Conservation (phyloP, 768 basidiomycete species). For the Lactarius hengduanensis region DNA sequence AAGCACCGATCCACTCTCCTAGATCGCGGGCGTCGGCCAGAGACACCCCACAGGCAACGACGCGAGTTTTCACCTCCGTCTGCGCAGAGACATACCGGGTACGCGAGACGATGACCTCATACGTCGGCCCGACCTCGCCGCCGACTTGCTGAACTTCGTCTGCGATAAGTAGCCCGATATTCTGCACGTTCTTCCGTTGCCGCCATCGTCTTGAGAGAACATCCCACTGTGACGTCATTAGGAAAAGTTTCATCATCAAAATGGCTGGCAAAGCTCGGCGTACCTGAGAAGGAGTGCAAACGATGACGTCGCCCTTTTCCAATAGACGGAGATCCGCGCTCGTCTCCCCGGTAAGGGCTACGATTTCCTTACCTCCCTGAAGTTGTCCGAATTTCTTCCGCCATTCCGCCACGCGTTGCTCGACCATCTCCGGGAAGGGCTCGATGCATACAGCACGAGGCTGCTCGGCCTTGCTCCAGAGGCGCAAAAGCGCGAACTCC, state of each 20-base stretch:
- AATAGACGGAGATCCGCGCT: constrained; percentile 87
- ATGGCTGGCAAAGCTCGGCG: constrained; percentile 31
- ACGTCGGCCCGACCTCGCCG: constrained; percentile 92
- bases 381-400: constrained; percentile 73
- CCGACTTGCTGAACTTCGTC: constrained; percentile 96
- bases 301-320: constrained; percentile 88
- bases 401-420: constrained; percentile 89
- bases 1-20: constrained; percentile 97
- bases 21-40: constrained; percentile 94
- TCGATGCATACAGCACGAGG: constrained; percentile 91
- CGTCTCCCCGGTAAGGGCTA: constrained; percentile 91
- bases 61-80: constrained; percentile 87
- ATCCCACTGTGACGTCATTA: constrained; percentile 70
- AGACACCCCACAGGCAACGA: constrained; percentile 93
- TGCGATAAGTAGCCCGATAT: constrained; percentile 86
- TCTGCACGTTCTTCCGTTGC: constrained; percentile 95
- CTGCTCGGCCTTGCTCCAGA: constrained; percentile 88
- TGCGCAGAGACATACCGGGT: constrained; percentile 97
- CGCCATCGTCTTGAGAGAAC: constrained; percentile 93
- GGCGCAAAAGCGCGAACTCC: constrained; percentile 90
- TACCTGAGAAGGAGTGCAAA: constrained; percentile 91
- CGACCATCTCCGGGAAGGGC: constrained; percentile 98
- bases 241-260: background rate
- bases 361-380: constrained; percentile 92
- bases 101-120: constrained; percentile 93